Evolutionary conservation across 2,329 filamentous ascomycete species (phyloP).

Genomic region (Curvularia eragrostidis): DNA sequence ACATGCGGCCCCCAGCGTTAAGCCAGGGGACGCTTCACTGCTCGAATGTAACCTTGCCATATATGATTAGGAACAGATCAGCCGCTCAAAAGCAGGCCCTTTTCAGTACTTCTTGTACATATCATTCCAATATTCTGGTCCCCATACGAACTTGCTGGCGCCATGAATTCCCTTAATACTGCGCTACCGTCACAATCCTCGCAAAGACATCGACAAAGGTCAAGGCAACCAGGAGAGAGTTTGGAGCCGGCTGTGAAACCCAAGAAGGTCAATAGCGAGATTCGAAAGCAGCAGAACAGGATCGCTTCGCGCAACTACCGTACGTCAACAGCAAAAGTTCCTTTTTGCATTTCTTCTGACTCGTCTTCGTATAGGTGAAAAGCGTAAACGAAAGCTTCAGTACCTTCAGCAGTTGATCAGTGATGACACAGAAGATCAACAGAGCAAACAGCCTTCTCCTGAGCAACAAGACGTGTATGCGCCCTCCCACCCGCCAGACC

Average conservation of each 20-base stretch:
- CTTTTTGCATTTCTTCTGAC: slow-evolving; percentile 15
- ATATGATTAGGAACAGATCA: slow-evolving; percentile 20
- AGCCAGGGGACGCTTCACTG: slow-evolving; percentile 20
- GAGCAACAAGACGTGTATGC: slow-evolving; percentile 24
- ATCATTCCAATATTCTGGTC: slow-evolving; percentile 14
- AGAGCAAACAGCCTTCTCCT: slow-evolving; percentile 20
- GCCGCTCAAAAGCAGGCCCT: slow-evolving; percentile 28
- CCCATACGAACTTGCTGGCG: slow-evolving; percentile 27
- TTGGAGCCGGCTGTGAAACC: slow-evolving; percentile 32
- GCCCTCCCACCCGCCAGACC: slow-evolving; percentile 30
- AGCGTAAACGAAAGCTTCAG: slow-evolving; percentile 48
- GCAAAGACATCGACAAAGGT: slow-evolving; percentile 17
- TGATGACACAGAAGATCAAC: slow-evolving; percentile 29
- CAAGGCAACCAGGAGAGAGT: slow-evolving; percentile 12
- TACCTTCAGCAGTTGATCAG: slow-evolving; percentile 45
- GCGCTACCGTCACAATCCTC: slow-evolving; percentile 16
- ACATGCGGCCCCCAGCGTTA: slow-evolving; percentile 15
- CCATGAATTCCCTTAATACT: slow-evolving; percentile 26
- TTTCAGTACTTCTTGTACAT: slow-evolving; percentile 17
- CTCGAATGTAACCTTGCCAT: slow-evolving; percentile 30
- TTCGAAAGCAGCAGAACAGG: slow-evolving; percentile 48
- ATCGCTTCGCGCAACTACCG: slow-evolving; percentile 49
- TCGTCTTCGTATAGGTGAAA: slow-evolving; percentile 36
- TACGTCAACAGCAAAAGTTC: slow-evolving; percentile 21
- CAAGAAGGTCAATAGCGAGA: slow-evolving; percentile 47